phyloP scores from a whole-genome alignment of 164 flowering plant species.

The Tinospora cordifolia region DNA sequence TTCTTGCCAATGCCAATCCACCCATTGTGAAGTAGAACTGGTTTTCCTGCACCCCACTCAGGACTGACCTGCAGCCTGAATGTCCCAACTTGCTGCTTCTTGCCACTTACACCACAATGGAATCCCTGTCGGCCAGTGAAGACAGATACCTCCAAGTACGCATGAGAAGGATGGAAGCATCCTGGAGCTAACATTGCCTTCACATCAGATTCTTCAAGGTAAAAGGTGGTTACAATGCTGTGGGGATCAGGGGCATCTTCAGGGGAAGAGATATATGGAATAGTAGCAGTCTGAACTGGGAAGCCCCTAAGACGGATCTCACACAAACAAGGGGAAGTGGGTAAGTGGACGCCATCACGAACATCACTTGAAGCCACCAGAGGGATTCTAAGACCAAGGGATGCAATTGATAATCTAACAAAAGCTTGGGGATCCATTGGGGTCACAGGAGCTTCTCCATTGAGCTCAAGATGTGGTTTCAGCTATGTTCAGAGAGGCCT shows the following conservation, averaged over 20 bases:
- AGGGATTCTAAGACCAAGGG: conserved; percentile 63
- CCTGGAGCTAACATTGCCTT: conserved; percentile 55
- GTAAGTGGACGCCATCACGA: conserved; percentile 30
- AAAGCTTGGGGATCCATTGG: conserved; percentile 82
- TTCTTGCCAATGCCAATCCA: conserved; percentile 73
- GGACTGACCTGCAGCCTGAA: conserved; percentile 68
- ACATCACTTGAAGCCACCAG: conserved; percentile 28
- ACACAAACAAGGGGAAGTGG: conserved; percentile 53
- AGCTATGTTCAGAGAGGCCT: conserved; percentile 15
- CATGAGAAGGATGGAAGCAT: conserved; percentile 56
- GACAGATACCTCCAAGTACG: conserved; percentile 57
- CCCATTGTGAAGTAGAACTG: conserved; percentile 64
- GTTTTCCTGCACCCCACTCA: conserved; percentile 77
- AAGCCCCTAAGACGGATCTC: conserved; percentile 81
- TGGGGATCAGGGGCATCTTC: conserved; percentile 50
- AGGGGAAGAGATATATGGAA: conserved; percentile 60
- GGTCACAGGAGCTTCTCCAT: conserved; percentile 39
- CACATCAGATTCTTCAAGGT: conserved; percentile 72
- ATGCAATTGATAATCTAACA: conserved; percentile 67
- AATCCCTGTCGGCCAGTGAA: conserved; percentile 54
- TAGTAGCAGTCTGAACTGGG: conserved; percentile 57
- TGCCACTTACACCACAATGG: conserved; percentile 63
- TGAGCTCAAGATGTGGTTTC: conserved; percentile 8
- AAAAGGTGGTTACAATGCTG: conserved; percentile 62
- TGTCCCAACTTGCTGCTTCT: conserved; percentile 70